These are phyloP conservation scores for Trichoderma orchidacearum DNA, from an alignment of 495 filamentous ascomycete genomes.

Conservation along the genomic window DNA sequence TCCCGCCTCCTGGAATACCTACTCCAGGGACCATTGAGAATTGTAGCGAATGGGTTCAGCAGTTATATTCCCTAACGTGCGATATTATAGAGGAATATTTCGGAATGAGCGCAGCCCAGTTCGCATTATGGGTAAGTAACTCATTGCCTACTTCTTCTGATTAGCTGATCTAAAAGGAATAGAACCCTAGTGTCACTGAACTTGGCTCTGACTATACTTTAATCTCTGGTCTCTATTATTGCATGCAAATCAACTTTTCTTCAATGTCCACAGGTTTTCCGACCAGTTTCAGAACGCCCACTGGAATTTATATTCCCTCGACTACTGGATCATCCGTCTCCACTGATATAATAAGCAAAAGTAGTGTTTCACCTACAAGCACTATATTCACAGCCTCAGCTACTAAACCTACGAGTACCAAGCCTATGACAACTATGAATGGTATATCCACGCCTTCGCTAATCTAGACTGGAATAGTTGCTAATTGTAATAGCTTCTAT, in stretches of 20 bases:
- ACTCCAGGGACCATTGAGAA: not conserved
- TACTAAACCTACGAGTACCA: not conserved
- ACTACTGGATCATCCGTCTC: no score
- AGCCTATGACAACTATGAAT: not conserved
- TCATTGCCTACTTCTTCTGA: not conserved
- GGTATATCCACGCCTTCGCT: slow-evolving; percentile 8
- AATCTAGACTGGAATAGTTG: slow-evolving; percentile 6
- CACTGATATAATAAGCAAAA: no score
- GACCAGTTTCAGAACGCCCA: no score
- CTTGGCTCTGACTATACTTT: not conserved
- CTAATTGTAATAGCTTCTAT: slow-evolving; percentile 10
- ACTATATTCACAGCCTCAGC: not conserved
- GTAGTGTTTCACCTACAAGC: not conserved
- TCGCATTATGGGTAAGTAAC: not conserved
- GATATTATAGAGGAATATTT: not conserved
- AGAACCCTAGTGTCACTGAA: not conserved
- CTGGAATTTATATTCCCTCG: no score
- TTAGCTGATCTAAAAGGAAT: not conserved
- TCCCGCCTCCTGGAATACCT: not conserved
- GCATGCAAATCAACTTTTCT: not conserved
- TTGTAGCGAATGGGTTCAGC: not conserved
- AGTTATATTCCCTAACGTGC: not conserved
- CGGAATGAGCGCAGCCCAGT: not conserved
- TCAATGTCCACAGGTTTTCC: no score
- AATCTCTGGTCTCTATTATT: not conserved